Base-by-base conservation (phyloP, 345 rosid genomes). In the Eutrema japonicum region DNA sequence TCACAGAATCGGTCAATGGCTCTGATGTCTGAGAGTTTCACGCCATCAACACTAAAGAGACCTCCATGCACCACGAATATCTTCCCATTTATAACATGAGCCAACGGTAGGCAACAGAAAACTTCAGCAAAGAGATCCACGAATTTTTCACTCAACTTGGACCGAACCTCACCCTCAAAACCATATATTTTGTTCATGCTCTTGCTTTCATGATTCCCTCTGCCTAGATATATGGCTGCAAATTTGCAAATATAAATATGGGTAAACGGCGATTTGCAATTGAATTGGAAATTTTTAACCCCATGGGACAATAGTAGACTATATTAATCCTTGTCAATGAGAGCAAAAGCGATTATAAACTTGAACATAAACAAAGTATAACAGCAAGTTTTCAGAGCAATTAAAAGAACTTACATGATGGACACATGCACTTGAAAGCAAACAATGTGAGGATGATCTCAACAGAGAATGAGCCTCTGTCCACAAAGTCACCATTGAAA, bases 111-210 rank as follows among this genome's bases (percentile, higher is more conserved):
- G 83, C 87, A 95, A 49, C 99, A 95, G 84, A 95, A 92, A 37
- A 90, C 99, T 78, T 92, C 98, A 2, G 99, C 91, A 75, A 92
- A 95, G 73, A 95, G 99, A 66, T 88, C 98, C 80, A 92, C 96
- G 37, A 95, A 95, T 51, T 87, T 83, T 56, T 95, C 99, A 32
- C 81, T 95, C 91, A 95, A 61, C 86, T 95, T 92, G 72, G 98
- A 87, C 69, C 88, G 87, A 64, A 95, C 99, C 77, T 95, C 99
- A 2, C 99, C 99, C 89, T 95, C 99, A 42, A 95, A 95, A 59
- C 99, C 99, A 82, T 95, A 95, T 58, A 95, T 95, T 78, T 90
- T 95, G 86, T 95, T 95, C 99, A 95, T 95, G 84, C 98, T 95
- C 88, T 89, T 95, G 88, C 99, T 95, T 82, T 95, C 99, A 68